Evolutionary conservation across 2,329 filamentous ascomycete genomes (phyloP).

Genomic region (Clathrospora elynae): DNA sequence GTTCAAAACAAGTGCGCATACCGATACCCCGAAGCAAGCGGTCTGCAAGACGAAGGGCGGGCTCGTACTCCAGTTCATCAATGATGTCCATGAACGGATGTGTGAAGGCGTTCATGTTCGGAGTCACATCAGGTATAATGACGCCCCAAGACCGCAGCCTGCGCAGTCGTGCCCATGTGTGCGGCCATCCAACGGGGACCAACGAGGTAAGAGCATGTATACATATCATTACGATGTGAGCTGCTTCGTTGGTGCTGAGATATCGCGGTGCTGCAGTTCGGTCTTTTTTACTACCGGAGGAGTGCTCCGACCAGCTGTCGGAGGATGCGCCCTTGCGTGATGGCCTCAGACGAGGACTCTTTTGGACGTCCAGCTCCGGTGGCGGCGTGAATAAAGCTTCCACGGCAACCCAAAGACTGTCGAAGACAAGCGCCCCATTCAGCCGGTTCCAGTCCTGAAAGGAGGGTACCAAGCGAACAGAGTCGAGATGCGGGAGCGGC

Average conservation of each 20-base stretch:
- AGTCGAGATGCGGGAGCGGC: conserved; percentile 44
- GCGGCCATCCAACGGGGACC: conserved; percentile 39
- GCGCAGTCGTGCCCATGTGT: conserved; percentile 46
- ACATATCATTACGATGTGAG: conserved; percentile 50
- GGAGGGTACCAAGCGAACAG: conserved; percentile 33
- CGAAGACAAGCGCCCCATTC: conserved; percentile 46
- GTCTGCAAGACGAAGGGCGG: conserved; percentile 57
- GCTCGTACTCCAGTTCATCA: conserved; percentile 58
- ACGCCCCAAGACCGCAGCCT: conserved; percentile 47
- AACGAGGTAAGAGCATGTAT: conserved; percentile 48
- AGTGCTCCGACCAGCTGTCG: not conserved
- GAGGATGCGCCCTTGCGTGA: conserved; percentile 18
- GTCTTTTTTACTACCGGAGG: not conserved
- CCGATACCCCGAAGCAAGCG: conserved; percentile 57
- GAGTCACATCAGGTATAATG: conserved; percentile 29
- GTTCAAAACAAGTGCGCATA: conserved; percentile 56
- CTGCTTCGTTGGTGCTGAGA: conserved; percentile 44
- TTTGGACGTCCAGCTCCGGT: conserved; percentile 37
- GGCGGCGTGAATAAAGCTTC: conserved; percentile 45
- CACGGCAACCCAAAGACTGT: conserved; percentile 42
- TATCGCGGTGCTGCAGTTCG: conserved; percentile 21
- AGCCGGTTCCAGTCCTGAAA: conserved; percentile 43
- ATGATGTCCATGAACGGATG: conserved; percentile 43
- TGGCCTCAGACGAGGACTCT: conserved; percentile 28
- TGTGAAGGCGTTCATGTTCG: conserved; percentile 28